These are phyloP conservation scores for Reutealis trisperma DNA, from an alignment of 345 rosid species.

Conservation along the genomic window DNA sequence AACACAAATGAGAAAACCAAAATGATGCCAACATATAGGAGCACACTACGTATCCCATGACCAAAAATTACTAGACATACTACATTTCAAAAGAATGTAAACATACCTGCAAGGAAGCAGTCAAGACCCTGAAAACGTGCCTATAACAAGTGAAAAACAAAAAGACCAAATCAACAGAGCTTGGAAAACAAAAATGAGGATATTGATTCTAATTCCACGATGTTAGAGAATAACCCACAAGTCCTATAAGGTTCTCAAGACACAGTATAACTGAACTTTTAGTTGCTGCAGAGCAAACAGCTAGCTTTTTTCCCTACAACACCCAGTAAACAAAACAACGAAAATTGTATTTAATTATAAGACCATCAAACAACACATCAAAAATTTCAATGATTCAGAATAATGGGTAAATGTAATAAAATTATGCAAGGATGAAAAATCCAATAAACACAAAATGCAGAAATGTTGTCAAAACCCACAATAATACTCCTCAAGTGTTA, in stretches of 20 bases:
- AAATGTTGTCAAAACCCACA: neutral
- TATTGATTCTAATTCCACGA: neutral
- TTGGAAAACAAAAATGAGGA: neutral
- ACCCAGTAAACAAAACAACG: neutral
- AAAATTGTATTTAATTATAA: neutral
- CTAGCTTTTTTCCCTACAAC: conserved; percentile 68
- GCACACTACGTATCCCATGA: neutral
- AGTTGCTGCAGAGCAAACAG: conserved; percentile 97
- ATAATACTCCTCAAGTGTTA: neutral
- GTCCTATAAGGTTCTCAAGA: conserved; percentile 84
- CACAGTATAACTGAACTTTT: conserved; percentile 92
- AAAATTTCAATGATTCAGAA: neutral
- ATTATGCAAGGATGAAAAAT: neutral
- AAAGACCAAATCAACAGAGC: conserved; percentile 1
- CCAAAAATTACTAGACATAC: conserved; percentile 2
- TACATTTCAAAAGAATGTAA: neutral
- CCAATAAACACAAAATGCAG: neutral
- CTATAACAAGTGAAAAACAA: conserved; percentile 34
- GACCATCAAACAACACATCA: no score
- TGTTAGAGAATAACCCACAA: conserved; percentile 42
- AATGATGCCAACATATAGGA: neutral
- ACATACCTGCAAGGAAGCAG: conserved; percentile 69
- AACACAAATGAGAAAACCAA: neutral
- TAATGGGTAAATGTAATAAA: neutral
- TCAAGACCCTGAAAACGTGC: conserved; percentile 84